phyloP scores from a whole-genome alignment of 768 basidiomycete genomes.

The Sistotremastrum niveocremeum region DNA sequence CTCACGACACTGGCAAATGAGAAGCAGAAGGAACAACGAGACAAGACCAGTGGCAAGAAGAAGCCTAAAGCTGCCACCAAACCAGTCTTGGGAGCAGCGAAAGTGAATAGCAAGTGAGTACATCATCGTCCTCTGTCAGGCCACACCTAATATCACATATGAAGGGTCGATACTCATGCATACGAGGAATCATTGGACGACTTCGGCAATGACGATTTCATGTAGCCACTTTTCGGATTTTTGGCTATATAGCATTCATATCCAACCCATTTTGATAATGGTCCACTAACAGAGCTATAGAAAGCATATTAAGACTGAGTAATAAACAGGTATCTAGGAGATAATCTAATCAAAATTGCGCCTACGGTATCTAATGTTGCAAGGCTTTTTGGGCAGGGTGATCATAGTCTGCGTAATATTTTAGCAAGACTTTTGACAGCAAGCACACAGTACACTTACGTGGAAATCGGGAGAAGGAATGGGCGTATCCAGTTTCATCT shows the following conservation, averaged over 20 bases:
- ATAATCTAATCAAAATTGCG: constrained; percentile 33
- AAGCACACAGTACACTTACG: constrained; percentile 31
- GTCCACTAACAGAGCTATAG: too few species aligned
- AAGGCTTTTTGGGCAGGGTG: constrained; percentile 66
- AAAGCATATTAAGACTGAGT: too few species aligned
- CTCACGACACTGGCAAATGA: constrained; percentile 86
- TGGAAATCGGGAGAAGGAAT: constrained; percentile 86
- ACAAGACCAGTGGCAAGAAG: constrained; percentile 82
- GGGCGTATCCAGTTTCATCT: constrained; percentile 44
- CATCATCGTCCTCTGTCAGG: not conserved
- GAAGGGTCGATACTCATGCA: constrained; percentile 59
- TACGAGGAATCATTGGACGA: constrained; percentile 92
- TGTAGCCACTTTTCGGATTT: constrained; percentile 36
- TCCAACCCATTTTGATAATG: too few species aligned
- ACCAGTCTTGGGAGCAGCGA: constrained; percentile 63
- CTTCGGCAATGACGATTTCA: constrained; percentile 80
- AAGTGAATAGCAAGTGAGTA: constrained; percentile 47
- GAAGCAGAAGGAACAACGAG: constrained; percentile 85
- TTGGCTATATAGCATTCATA: too few species aligned
- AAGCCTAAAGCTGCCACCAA: constrained; percentile 60
- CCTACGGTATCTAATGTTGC: constrained; percentile 52
- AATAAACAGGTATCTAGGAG: too few species aligned
- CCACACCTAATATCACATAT: not conserved
- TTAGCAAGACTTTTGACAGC: not conserved
- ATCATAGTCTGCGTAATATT: constrained; percentile 68